Base-by-base conservation (phyloP, 2,329 filamentous ascomycete genomes). In the Xylariaceae sp. region DNA sequence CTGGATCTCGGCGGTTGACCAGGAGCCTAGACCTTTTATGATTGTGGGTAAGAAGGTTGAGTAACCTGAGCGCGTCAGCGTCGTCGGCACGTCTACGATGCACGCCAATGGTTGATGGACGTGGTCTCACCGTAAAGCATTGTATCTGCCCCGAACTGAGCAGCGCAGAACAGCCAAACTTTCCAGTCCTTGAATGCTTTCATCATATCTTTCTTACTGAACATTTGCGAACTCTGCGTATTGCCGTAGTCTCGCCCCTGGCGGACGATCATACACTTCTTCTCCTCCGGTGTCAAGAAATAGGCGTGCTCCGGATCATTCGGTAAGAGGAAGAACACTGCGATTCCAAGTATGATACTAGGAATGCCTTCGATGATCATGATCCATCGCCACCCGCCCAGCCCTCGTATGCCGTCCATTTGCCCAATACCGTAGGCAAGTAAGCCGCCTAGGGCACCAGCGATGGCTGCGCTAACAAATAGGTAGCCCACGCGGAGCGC, bases 31-130 rank as follows among this genome's bases (percentile, higher is more conserved):
- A 3, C 75, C 80, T 32, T 78, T 70, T 60, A 91, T 88, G 50
- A 91, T 90, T 4, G 85, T 89, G 0, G 87, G 87, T 34, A 91
- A 65, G 57, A 90, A 90, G 0, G 84, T 89, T 37, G 80, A 84
- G 61, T 81, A 89, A 4, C 85, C 84, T 73, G 18, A 11, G 28
- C 29, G 30, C 16, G 12, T n/a, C 37, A 49, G 16, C 18, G 36
- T 49, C 19, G 49, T 36, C 34, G 34, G 15, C 33, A 32, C 18
- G 7, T 32, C 4, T 17, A n/a, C 19, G 8, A 31, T 31, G 31
- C 17, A 16, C n/a, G n/a, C n/a, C n/a, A n/a, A n/a, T n/a, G n/a
- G 3, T 30, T 31, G 8, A 12, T 22, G 9, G 18, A 8, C 22
- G 11, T 30, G 15, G n/a, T 41, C 60, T 54, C 31, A 64, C 73